Percentiles rank a stretch among this genome's conserved stretches.
phyloP scores from a whole-genome alignment of 163 green algal species.

The Coccomyxa subellipsoidea region DNA sequence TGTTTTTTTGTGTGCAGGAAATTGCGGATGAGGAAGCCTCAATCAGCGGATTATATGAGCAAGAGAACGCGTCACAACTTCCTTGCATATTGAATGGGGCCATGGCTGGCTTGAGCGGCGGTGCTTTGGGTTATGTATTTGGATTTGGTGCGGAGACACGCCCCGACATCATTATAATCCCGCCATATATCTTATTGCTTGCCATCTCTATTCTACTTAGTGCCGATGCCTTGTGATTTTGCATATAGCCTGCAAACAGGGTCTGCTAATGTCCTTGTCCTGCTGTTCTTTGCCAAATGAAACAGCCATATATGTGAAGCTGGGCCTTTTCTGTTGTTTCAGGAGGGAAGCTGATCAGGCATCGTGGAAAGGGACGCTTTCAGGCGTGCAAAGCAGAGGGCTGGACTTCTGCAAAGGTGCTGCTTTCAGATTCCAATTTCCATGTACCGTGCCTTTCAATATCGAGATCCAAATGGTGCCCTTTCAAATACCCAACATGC shows the following conservation, averaged over 20 bases:
- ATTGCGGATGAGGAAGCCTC: not conserved
- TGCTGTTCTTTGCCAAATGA: too few relatives aligned
- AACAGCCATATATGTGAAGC: too few relatives aligned
- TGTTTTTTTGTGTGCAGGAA: not conserved
- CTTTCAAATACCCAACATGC: slow-evolving; percentile 27
- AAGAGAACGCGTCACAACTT: not conserved
- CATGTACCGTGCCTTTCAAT: too few relatives aligned
- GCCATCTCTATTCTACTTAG: too few relatives aligned
- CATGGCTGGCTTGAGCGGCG: slow-evolving; percentile 34
- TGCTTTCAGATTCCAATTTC: not conserved
- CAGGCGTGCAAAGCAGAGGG: not conserved
- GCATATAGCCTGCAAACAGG: too few relatives aligned
- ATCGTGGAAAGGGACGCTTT: not conserved
- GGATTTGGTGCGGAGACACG: slow-evolving; percentile 34
- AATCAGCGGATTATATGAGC: not conserved
- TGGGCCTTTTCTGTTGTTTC: not conserved
- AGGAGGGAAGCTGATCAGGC: not conserved
- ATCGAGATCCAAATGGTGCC: too few relatives aligned
- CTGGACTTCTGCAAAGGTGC: slow-evolving; percentile 14
- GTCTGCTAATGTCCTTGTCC: too few relatives aligned
- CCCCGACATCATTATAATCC: too few relatives aligned
- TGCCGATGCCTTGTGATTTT: too few relatives aligned
- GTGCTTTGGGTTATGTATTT: slow-evolving; percentile 42
- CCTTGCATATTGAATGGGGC: slow-evolving; percentile 38
- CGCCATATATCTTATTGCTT: too few relatives aligned